Evolutionary conservation across 1,284 basidiomycete species (phyloP).

Genomic region (Boletus semigastroideus): DNA sequence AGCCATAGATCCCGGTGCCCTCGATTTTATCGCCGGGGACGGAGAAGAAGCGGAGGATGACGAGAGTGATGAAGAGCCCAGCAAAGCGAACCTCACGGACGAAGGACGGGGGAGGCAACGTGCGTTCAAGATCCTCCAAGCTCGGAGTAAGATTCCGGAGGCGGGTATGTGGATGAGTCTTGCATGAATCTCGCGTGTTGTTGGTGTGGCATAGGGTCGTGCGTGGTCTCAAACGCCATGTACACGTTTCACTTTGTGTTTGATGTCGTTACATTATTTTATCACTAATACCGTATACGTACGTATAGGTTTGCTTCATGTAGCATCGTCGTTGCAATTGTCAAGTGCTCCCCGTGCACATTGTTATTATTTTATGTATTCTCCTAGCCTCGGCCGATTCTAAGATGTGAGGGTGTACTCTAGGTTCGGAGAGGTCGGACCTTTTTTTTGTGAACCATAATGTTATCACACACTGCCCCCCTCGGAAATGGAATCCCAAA

Average conservation of each 20-base stretch:
- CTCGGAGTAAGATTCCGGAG: conserved; percentile 56
- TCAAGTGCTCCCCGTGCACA: conserved; percentile 18
- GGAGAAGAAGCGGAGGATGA: conserved; percentile 46
- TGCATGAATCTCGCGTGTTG: conserved; percentile 35
- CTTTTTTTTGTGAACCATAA: neutral
- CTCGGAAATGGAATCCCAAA: neutral
- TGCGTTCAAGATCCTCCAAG: conserved; percentile 66
- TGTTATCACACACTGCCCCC: neutral
- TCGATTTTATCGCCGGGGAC: conserved; percentile 53
- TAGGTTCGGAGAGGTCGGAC: neutral
- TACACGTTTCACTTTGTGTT: conserved; percentile 6
- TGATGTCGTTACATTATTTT: conserved; percentile 30
- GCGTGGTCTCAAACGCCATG: conserved; percentile 1
- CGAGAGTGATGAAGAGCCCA: conserved; percentile 36
- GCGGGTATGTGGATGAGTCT: conserved; percentile 80
- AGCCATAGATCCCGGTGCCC: conserved; percentile 62
- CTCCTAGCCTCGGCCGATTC: neutral
- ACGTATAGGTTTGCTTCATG: conserved; percentile 28
- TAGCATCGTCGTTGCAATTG: conserved; percentile 28
- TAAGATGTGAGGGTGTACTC: neutral
- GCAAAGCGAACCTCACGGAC: conserved; percentile 19
- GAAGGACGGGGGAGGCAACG: conserved; percentile 52
- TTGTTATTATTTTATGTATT: conserved; percentile 14
- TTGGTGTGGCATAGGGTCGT: conserved; percentile 10
- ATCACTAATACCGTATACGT: conserved; percentile 31